These are phyloP conservation scores for Cladochytrium tenue DNA, from an alignment of 371 early-diverging fungal genomes.

Conservation along the genomic window DNA sequence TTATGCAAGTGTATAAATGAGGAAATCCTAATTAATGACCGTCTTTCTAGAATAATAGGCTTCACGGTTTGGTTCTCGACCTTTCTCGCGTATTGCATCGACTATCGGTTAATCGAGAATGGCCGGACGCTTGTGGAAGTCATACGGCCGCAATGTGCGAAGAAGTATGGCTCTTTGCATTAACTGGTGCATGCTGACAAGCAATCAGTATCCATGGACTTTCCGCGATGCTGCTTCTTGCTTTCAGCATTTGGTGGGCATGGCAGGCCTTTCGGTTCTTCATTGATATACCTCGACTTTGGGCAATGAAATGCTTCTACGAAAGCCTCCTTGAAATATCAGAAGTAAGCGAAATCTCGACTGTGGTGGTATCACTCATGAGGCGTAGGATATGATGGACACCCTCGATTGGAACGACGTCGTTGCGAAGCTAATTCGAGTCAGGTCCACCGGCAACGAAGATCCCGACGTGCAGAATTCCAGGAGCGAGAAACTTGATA, in stretches of 20 bases:
- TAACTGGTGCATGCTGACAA: not conserved
- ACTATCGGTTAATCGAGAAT: constrained; percentile 74
- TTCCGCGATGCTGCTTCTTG: constrained; percentile 43
- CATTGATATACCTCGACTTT: constrained; percentile 69
- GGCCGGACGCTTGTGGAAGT: constrained; percentile 71
- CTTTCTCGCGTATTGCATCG: constrained; percentile 85
- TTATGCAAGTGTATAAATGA: constrained; percentile 59
- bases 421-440: constrained; percentile 22
- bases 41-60: constrained; percentile 63
- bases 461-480: constrained; percentile 37
- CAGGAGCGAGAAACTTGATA: constrained; percentile 59
- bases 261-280: constrained; percentile 70
- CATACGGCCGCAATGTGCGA: constrained; percentile 69
- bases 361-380: not conserved
- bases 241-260: constrained; percentile 73
- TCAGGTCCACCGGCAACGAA: constrained; percentile 38
- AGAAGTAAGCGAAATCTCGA: constrained; percentile 63
- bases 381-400: constrained; percentile 62
- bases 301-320: constrained; percentile 85
- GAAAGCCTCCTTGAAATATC: constrained; percentile 76
- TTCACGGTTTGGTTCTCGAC: constrained; percentile 86
- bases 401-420: constrained; percentile 63
- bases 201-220: constrained; percentile 29
- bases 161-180: constrained; percentile 15
- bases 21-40: constrained; percentile 3